Conservation (phyloP, 2,329 filamentous ascomycete species). For the Penicillium thymicola region DNA sequence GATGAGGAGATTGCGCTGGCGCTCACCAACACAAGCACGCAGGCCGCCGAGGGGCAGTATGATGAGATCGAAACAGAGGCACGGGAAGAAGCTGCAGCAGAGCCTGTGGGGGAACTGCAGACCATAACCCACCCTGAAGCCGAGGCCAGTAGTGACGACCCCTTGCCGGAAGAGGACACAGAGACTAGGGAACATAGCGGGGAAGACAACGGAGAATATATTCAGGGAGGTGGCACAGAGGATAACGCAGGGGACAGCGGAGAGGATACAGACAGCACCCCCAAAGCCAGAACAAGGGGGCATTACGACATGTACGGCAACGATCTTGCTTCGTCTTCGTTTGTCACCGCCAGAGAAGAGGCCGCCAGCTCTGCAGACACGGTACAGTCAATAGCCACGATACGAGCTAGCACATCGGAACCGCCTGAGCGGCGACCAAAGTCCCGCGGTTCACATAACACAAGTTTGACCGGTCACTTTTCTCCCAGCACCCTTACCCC, state of each 20-base stretch:
- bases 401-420: constrained; percentile 3
- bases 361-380: constrained; percentile 16
- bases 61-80: constrained; percentile 5
- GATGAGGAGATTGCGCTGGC: constrained; percentile 17
- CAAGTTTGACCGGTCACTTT: constrained; percentile 17
- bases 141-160: constrained; percentile 13
- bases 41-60: constrained; percentile 7
- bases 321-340: constrained; percentile 25
- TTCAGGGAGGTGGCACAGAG: not conserved
- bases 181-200: not conserved
- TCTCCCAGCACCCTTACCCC: constrained; percentile 18
- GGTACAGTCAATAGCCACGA: constrained; percentile 13
- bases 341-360: constrained; percentile 33
- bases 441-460: constrained; percentile 12
- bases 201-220: not conserved
- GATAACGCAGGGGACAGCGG: constrained; percentile 3
- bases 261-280: constrained; percentile 17
- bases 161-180: not conserved
- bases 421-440: constrained; percentile 4
- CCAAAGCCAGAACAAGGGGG: constrained; percentile 4
- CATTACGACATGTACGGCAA: constrained; percentile 11
- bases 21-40: constrained; percentile 18
- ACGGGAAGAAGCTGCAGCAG: constrained; percentile 14
- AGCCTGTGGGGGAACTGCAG: constrained; percentile 19
- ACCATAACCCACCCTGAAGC: constrained; percentile 23